These are phyloP conservation scores for Erodium chrysanthum DNA, from an alignment of 441 rosid species.

Conservation along the genomic window DNA sequence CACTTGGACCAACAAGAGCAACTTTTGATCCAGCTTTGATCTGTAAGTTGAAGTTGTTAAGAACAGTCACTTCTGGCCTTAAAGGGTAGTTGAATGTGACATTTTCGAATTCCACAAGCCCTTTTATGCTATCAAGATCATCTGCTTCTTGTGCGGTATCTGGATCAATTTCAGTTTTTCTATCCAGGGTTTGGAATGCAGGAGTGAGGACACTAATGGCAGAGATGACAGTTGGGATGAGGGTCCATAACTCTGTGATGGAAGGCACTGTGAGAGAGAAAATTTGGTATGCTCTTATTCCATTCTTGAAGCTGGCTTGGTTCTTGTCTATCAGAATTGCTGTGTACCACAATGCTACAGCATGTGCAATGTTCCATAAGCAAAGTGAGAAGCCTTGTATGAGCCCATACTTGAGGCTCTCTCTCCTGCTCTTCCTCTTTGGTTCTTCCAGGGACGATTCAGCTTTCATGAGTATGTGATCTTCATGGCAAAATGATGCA, in stretches of 20 bases:
- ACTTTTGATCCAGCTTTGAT: slow-evolving; percentile 41
- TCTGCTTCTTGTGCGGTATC: slow-evolving; percentile 27
- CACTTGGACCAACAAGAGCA: slow-evolving; percentile 57
- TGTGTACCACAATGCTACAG: slow-evolving; percentile 59
- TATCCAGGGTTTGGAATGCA: slow-evolving; percentile 43
- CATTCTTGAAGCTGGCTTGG: slow-evolving; percentile 37
- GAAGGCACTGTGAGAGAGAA: slow-evolving; percentile 67
- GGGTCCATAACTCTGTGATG: slow-evolving; percentile 61
- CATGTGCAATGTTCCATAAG: slow-evolving; percentile 70
- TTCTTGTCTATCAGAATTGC: slow-evolving; percentile 27
- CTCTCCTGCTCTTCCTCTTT: slow-evolving; percentile 29
- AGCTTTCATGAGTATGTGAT: slow-evolving; percentile 38
- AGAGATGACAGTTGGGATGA: slow-evolving; percentile 48
- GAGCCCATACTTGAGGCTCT: slow-evolving; percentile 46
- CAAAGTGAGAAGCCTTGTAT: slow-evolving; percentile 57
- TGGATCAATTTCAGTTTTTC: slow-evolving; percentile 43
- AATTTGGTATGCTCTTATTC: slow-evolving; percentile 57
- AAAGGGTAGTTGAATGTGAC: slow-evolving; percentile 44
- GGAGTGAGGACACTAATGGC: slow-evolving; percentile 45
- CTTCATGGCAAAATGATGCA: slow-evolving; percentile 60
- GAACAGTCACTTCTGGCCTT: slow-evolving; percentile 49
- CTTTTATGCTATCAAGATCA: slow-evolving; percentile 21
- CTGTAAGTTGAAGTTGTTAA: slow-evolving; percentile 37
- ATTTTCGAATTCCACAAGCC: slow-evolving; percentile 38
- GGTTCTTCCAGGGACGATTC: slow-evolving; percentile 30